Percentiles rank a stretch among this genome's conserved stretches.
These are phyloP conservation scores for Scedosporium boydii DNA, from an alignment of 2,329 filamentous ascomycete species.

Conservation along the genomic window DNA sequence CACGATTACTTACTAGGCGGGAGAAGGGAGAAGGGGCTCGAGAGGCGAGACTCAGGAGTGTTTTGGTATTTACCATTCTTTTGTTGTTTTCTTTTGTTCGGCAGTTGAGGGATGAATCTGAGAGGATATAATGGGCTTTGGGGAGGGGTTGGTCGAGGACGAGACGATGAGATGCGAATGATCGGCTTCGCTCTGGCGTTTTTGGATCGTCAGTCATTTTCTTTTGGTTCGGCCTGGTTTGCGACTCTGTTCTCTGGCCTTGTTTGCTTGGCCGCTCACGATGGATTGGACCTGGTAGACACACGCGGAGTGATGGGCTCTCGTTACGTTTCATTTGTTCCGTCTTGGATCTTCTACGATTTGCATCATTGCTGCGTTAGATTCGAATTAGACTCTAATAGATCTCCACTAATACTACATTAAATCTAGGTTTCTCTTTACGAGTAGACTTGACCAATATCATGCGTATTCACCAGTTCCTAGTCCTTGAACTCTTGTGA, in stretches of 20 bases:
- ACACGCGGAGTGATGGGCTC: neutral
- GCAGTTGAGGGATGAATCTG: neutral
- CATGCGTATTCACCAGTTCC: too few species aligned
- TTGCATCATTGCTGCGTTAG: neutral
- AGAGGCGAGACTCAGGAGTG: too few species aligned
- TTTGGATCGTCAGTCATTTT: neutral
- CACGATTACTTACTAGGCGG: constrained; percentile 23
- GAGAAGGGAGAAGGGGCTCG: neutral
- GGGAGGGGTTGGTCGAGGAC: neutral
- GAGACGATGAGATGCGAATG: neutral
- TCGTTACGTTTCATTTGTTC: neutral
- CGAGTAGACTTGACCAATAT: too few species aligned
- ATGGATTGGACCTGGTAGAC: neutral
- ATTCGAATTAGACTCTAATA: neutral
- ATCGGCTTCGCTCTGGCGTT: neutral
- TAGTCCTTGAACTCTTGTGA: too few species aligned
- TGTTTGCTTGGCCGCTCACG: neutral
- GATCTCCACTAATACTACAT: neutral
- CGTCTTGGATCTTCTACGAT: neutral
- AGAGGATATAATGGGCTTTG: neutral
- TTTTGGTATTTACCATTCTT: too few species aligned
- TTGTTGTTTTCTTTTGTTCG: neutral
- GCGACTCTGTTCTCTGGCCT: neutral
- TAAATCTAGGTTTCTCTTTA: neutral
- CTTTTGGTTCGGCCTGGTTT: neutral